Conservation (phyloP, 2,329 filamentous ascomycete genomes). For the Aspergillus arachidicola region DNA sequence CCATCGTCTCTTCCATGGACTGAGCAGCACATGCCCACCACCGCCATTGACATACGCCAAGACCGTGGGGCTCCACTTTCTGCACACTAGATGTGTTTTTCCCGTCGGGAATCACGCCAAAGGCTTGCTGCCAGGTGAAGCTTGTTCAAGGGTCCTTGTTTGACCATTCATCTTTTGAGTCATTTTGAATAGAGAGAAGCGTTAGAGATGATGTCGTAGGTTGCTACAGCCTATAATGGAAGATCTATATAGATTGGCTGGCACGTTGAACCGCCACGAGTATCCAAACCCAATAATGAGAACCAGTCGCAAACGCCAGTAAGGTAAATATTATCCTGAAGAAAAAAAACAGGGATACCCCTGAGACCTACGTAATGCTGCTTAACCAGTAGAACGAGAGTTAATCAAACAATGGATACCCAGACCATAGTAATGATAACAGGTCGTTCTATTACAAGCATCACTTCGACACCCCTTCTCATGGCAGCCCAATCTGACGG, state of each 20-base stretch:
- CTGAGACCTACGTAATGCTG: constrained; percentile 2
- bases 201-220: background rate
- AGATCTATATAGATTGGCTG: background rate
- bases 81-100: constrained; percentile 26
- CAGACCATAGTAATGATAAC: background rate
- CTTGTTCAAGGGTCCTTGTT: constrained; percentile 19
- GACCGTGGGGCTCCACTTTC: constrained; percentile 23
- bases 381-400: background rate
- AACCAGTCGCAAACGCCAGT: background rate
- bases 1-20: background rate
- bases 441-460: background rate
- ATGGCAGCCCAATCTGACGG: background rate
- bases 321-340: background rate
- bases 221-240: background rate
- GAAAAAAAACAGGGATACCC: background rate
- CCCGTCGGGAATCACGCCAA: constrained; percentile 9
- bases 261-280: background rate
- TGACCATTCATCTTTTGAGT: constrained; percentile 14
- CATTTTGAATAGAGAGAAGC: constrained; percentile 5
- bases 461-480: background rate
- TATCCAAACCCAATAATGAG: background rate
- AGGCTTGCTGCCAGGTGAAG: constrained; percentile 19
- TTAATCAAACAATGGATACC: background rate
- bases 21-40: constrained; percentile 20
- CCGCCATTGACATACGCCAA: constrained; percentile 32